Evolutionary conservation across 495 filamentous ascomycete genomes (phyloP), one percentile per base, ranked within the genome.

Genomic region (Hypoxylon cercidicola): DNA sequence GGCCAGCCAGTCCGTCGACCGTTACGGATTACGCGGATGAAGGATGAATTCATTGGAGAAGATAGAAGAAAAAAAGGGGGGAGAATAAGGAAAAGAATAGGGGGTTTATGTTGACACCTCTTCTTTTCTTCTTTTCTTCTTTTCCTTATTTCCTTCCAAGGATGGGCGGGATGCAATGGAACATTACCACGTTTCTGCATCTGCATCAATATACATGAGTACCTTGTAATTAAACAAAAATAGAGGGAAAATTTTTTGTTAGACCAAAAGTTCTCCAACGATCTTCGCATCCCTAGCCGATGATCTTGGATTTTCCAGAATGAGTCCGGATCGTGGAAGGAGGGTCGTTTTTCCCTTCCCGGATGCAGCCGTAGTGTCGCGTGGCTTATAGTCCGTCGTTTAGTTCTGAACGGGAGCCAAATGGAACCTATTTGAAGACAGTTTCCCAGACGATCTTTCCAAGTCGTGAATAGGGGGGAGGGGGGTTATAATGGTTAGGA

Each of bases 121-220:
- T 49, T 19, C 10, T 37, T n/a, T 52, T 19, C 25, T 46, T 12
- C 9, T 44, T 13, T 50, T 41, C 39, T 15, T 25, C 2, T 25
- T 25, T 25, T 25, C 23, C 23, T 5, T 25, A 25, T 25, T 25
- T 25, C 23, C 23, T 25, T 25, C 20, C 40, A 34, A 44, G 44
- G 30, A 28, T 11, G 18, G 53, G 21, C 45, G 55, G 45, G 55
- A 68, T 68, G 65, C 65, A 60, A 68, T 68, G 65, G 60, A 68
- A 68, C 65, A 68, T 57, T 58, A 64, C 65, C 65, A 68, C 60
- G 65, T 68, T 68, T 64, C 55, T 35, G 25, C 28, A 49, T 30
- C 46, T 67, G 53, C 58, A 62, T 67, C 51, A 30, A 30, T 50
- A 55, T 60, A 46, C 56, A 52, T 48, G 16, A 43, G 40, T 46